A percentile compares a stretch with the other conserved stretches of the same genome.
Evolutionary conservation across 805 yeast species (phyloP).

Genomic region (Pichia nanzhaoensis): DNA sequence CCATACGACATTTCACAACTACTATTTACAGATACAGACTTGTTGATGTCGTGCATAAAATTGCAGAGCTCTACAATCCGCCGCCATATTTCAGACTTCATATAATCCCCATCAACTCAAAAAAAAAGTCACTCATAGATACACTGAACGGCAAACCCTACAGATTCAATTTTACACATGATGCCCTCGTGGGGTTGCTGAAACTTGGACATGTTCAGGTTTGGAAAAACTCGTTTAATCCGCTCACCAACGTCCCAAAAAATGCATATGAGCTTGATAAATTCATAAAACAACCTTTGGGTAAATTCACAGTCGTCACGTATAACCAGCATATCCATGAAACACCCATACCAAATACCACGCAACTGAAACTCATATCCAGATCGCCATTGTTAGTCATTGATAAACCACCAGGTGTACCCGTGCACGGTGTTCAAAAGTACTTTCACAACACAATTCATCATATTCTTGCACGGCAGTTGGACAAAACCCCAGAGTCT

Average conservation of each 20-base stretch:
- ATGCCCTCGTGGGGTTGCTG: neutral
- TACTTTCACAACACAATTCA: conserved; percentile 39
- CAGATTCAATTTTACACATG: conserved; percentile 6
- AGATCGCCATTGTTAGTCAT: conserved; percentile 28
- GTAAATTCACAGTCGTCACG: conserved; percentile 1
- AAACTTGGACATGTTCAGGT: neutral
- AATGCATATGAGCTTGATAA: neutral
- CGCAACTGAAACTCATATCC: neutral
- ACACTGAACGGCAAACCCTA: conserved; percentile 12
- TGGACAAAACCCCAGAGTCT: neutral
- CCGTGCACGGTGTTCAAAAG: conserved; percentile 45
- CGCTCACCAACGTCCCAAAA: no score
- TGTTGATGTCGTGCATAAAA: no score
- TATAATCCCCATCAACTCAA: neutral
- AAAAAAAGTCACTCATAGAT: neutral
- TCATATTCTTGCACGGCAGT: conserved; percentile 35
- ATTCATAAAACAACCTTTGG: neutral
- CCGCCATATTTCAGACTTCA: conserved; percentile 1
- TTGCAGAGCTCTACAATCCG: neutral
- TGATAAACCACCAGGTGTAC: conserved; percentile 44
- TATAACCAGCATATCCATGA: conserved; percentile 14
- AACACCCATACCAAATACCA: conserved; percentile 7
- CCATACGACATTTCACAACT: no score
- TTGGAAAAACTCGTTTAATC: neutral
- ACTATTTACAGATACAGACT: no score